Conservation (phyloP, 2,329 filamentous ascomycete species). For the Didymella keratinophila region DNA sequence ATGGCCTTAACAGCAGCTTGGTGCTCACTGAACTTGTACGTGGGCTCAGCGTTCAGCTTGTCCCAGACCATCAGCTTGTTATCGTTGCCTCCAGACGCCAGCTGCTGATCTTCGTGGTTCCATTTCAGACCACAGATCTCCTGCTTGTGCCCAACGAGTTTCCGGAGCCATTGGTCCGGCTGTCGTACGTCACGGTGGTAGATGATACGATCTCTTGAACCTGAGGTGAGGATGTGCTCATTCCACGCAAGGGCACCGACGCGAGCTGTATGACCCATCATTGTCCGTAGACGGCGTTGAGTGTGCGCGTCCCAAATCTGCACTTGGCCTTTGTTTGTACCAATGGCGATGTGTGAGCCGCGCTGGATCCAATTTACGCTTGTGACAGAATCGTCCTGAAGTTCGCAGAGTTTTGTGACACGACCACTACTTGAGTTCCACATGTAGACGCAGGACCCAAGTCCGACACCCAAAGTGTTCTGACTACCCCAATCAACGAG, state of each 20-base stretch:
- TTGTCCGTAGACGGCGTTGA: conserved; percentile 84
- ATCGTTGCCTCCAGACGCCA: conserved; percentile 96
- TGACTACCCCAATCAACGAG: conserved; percentile 97
- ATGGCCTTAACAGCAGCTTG: conserved; percentile 97
- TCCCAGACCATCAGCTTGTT: conserved; percentile 99
- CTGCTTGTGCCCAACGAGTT: conserved; percentile 93
- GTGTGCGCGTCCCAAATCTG: conserved; percentile 98
- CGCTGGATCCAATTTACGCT: conserved; percentile 99
- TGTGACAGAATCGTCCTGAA: conserved; percentile 92
- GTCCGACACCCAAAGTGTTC: conserved; percentile 90
- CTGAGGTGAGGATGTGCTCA: conserved; percentile 94
- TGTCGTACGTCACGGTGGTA: conserved; percentile 95
- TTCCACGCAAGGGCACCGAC: conserved; percentile 98
- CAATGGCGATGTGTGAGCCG: conserved; percentile 93
- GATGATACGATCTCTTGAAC: conserved; percentile 90
- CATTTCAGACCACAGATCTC: conserved; percentile 96
- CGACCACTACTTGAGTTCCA: conserved; percentile 94
- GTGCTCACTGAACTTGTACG: conserved; percentile 94
- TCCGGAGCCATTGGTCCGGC: conserved; percentile 87
- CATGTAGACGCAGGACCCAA: conserved; percentile 95
- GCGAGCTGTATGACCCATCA: conserved; percentile 94
- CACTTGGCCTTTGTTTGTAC: conserved; percentile 91
- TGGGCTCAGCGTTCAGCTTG: conserved; percentile 87
- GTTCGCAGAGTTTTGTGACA: conserved; percentile 91
- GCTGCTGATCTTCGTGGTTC: conserved; percentile 95